Evolutionary conservation across 768 basidiomycete genomes (phyloP), one percentile per base, ranked within the genome.

Genomic region (Agaricus subrufescens): DNA sequence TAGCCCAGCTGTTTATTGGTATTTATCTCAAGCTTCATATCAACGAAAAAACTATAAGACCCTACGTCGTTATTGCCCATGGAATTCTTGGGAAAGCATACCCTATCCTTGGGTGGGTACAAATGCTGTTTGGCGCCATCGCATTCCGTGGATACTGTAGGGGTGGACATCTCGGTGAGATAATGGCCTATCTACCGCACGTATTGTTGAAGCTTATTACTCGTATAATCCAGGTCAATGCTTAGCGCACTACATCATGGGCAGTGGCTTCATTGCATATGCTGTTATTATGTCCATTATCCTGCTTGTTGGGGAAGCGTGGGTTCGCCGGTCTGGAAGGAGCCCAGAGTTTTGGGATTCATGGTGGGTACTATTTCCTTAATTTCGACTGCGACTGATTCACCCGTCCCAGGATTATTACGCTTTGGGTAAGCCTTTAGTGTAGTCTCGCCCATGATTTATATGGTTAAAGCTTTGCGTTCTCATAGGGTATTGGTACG

Each of bases 1-100:
- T 78, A 12, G 61, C 74, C 1, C 94, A 97, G 71, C 73, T 89
- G 10, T 62, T 67, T 25, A 73, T 93, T 47, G 95, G 95, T 3
- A 80, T 92, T 44, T 98, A 96, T 71, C 85, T 98, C 62, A 97
- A 96, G 71, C 73, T 95, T 6, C 95, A 97, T 68, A 86, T 97
- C 27, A 79, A 94, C 59, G 91, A 96, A 69, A 76, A 77, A 57
- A 82, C 85, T 1, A 59, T 86, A 9, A 79, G 94, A 40, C 88
- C 87, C 1, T 88, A 78, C 64, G 84, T 85, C 0, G 89, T 92
- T 3, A 68, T 72, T 3, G 72, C 73, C 1, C 94, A 96, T 61
- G 87, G 90, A 0, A 62, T 90, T n/a, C 70, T 97, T 14, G 94
- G 94, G 12, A 94, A 89, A 67, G 59, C 75, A 9, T 97, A 89